Evolutionary conservation across 176 grass and related monocot species (phyloP).

Genomic region (Rhynchospora breviuscula): DNA sequence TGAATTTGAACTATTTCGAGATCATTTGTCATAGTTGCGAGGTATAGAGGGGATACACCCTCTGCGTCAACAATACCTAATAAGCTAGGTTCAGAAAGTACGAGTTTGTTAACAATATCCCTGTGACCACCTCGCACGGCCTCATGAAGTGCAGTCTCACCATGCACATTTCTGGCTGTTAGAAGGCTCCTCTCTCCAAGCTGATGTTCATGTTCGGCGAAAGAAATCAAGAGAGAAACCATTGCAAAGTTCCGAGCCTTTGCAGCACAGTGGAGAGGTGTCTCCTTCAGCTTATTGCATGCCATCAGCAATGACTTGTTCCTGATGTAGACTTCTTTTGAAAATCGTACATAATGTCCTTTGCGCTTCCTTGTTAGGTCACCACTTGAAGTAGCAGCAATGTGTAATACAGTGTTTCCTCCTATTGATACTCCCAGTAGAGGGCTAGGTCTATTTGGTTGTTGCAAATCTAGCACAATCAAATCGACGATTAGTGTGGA

Average conservation of each 20-base stretch:
- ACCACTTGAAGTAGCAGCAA: not conserved
- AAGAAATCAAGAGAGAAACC: not conserved
- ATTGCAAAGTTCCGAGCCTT: not conserved
- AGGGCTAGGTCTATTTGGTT: not conserved
- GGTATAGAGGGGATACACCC: conserved; percentile 6
- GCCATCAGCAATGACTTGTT: not conserved
- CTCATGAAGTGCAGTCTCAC: conserved; percentile 24
- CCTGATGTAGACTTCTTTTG: not conserved
- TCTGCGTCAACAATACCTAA: not conserved
- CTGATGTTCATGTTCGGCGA: not conserved
- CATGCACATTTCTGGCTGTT: not conserved
- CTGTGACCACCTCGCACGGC: not conserved
- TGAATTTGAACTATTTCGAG: not conserved
- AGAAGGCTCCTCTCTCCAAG: not conserved
- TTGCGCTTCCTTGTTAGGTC: not conserved
- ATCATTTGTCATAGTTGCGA: not conserved
- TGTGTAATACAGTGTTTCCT: not conserved
- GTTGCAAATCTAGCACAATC: not conserved
- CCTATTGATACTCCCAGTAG: not conserved
- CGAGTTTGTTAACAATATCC: not conserved
- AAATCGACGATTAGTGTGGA: not conserved
- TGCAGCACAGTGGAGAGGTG: conserved; percentile 29
- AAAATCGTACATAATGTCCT: not conserved
- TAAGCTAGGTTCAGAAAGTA: not conserved
- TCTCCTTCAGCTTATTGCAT: conserved; percentile 10